Evolutionary conservation across 495 filamentous ascomycete genomes (phyloP), one percentile per base, ranked within the genome.

Genomic region (Xanthoparmelia taractica): DNA sequence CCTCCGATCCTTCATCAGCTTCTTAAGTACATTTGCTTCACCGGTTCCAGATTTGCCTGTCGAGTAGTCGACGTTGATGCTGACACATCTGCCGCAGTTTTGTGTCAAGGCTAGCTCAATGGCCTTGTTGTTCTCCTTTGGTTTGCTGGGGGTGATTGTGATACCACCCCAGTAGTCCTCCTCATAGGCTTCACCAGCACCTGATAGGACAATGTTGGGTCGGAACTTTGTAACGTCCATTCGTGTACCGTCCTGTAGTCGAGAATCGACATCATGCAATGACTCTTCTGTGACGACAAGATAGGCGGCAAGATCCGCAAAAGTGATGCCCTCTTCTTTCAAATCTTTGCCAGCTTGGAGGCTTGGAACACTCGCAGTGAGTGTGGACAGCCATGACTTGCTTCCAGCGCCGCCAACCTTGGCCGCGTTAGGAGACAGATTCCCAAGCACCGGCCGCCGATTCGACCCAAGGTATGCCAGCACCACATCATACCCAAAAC

Each of bases 141-240:
- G 25, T n/a, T 50, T 47, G 17, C 52, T 65, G 20, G 27, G 37
- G 20, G 47, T 59, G 23, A 65, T 64, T n/a, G 57, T 57, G 27
- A 64, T 55, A 17, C 56, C 62, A 13, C 77, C 84, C 92, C 92
- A 97, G 70, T 82, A 94, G 66, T 96, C 93, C 69, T 97, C 92
- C 25, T 91, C 92, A 73, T 82, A 97, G 0, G 85, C 79, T 12
- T 68, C 67, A 31, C 74, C 69, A 2, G 80, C 78, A 1, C 84
- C 87, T 13, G 81, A 79, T 11, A 96, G 72, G 11, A 96, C 85
- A 47, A 96, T 83, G 68, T 96, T 96, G 0, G 91, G 87, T 34
- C 93, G 83, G 74, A 96, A 92, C 70, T 92, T 94, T 15, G 84
- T 86, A 68, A 89, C 81, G 66, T 88, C 85, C 78, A 91, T 84